Evolutionary conservation across 176 grass and related monocot genomes (phyloP).

Genomic region (Rhynchospora pubera): DNA sequence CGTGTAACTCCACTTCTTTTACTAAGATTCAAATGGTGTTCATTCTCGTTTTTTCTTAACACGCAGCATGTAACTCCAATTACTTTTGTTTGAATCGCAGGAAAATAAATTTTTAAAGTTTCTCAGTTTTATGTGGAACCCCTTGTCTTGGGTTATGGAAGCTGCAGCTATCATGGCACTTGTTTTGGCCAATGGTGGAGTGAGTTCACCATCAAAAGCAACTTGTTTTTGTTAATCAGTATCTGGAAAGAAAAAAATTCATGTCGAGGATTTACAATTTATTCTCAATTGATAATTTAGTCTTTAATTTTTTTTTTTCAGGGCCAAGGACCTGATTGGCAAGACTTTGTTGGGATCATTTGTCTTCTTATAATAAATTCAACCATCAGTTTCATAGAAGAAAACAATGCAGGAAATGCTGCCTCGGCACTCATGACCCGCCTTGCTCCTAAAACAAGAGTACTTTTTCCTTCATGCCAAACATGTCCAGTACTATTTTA

Average conservation of each 20-base stretch:
- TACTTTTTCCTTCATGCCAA: conserved; percentile 9
- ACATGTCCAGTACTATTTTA: neutral
- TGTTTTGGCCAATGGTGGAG: conserved; percentile 62
- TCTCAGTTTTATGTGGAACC: conserved; percentile 86
- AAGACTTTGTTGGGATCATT: conserved; percentile 70
- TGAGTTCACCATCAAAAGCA: conserved; percentile 25
- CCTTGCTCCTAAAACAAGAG: conserved; percentile 57
- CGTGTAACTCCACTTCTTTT: conserved; percentile 27
- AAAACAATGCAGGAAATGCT: conserved; percentile 75
- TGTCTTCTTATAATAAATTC: conserved; percentile 76
- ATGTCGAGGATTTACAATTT: neutral
- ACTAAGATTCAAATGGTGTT: neutral
- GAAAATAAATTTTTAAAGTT: conserved; percentile 80
- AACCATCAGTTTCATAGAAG: conserved; percentile 76
- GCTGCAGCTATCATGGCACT: conserved; percentile 70
- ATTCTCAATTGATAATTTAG: neutral
- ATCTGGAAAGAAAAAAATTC: neutral
- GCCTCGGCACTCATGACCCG: conserved; percentile 62
- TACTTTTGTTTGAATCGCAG: conserved; percentile 22
- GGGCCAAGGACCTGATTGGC: conserved; percentile 61
- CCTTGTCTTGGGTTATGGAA: conserved; percentile 89
- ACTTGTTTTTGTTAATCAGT: neutral
- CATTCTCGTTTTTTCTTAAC: neutral
- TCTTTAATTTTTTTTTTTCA: conserved; percentile 18
- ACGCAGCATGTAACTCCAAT: neutral